Evolutionary conservation across 805 yeast species (phyloP), one percentile per base, ranked within the genome.

Genomic region (Lachancea meyersii): DNA sequence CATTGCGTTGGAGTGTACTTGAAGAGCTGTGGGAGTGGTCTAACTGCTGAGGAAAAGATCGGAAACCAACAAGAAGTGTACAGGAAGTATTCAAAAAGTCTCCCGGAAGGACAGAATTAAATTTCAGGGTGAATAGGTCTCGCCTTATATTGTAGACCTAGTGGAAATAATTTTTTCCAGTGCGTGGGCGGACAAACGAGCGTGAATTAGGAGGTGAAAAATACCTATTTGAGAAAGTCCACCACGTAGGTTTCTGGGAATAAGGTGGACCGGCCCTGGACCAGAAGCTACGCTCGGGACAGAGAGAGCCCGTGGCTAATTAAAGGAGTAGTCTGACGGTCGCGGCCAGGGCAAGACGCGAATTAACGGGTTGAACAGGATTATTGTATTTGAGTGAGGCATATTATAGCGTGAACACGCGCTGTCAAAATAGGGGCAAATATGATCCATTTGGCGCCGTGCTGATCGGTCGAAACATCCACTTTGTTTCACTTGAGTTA

Each of bases 1-100:
- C 66, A 61, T 61, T 34, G 40, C 30, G 36, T 34, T 39, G 18
- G 36, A 23, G 21, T 32, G 32, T 38, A 22, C 19, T 30, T 38
- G 34, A 18, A 21, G 41, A 38, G 35, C 28, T 34, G 37, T 34
- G 28, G 35, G 22, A 20, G 37, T 22, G 37, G 28, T 21, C 37
- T 34, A 34, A 34, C 37, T 34, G 19, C n/a, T n/a, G 17, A 34
- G 28, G 13, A 14, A 22, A 21, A 8, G 16, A 13, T 33, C 8
- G 22, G 13, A 10, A 26, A n/a, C n/a, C 8, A 9, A 31, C 5
- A n/a, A 22, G 17, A 4, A 22, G 7, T 22, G 13, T 9, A 11
- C 13, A 34, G 14, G 28, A 34, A 23, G 11, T 21, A 7, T 17
- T 10, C 22, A 32, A 20, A 13, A 18, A n/a, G 14, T 32, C 11